phyloP scores from a whole-genome alignment of 768 basidiomycete species.

The Tubosaeta brunneosetosa region DNA sequence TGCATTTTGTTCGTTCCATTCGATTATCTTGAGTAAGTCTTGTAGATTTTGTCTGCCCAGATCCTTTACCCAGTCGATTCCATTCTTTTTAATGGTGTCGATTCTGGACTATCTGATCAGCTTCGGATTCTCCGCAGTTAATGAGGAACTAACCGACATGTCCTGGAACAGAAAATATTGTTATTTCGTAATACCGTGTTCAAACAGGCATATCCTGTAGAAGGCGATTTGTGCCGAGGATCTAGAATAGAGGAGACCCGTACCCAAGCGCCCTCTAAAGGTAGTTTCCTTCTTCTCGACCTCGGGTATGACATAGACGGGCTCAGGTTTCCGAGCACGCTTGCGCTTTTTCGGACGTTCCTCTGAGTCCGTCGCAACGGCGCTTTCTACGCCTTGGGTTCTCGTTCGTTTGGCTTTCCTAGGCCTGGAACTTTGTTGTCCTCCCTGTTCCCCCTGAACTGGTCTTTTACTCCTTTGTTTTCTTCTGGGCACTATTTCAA shows the following conservation, averaged over 20 bases:
- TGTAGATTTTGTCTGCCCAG: conserved; percentile 70
- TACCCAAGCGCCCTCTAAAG: conserved; percentile 64
- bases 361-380: neutral
- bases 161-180: conserved; percentile 76
- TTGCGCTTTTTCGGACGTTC: conserved; percentile 24
- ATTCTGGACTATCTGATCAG: conserved; percentile 40
- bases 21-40: conserved; percentile 68
- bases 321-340: conserved; percentile 38
- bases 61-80: conserved; percentile 77
- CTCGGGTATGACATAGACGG: conserved; percentile 65
- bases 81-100: conserved; percentile 74
- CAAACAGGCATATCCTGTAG: conserved; percentile 70
- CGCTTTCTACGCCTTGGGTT: conserved; percentile 9
- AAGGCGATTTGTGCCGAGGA: conserved; percentile 3
- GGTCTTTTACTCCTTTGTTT: neutral
- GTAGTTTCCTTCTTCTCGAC: conserved; percentile 62
- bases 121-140: neutral
- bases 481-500: neutral
- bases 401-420: conserved; percentile 1
- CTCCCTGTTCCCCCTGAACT: neutral
- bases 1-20: conserved; percentile 90
- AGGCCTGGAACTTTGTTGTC: neutral
- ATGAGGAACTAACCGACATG: conserved; percentile 44
- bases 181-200: conserved; percentile 75
- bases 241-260: neutral